Conservation (phyloP, 352 stramenopile genomes). For the Hyaloperonospora arabidopsidis region DNA sequence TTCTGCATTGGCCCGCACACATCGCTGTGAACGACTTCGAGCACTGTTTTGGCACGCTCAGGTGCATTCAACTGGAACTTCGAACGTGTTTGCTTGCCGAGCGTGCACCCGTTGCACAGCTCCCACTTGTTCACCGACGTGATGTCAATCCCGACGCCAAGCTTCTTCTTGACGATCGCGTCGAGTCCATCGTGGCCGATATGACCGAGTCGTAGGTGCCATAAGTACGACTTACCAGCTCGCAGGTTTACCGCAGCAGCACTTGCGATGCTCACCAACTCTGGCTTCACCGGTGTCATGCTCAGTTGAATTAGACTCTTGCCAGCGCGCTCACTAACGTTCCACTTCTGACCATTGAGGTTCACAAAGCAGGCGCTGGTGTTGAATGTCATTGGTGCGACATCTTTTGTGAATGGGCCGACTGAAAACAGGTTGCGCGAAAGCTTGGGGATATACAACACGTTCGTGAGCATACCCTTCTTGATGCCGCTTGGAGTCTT, state of each 20-base stretch:
- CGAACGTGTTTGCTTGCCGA: background rate
- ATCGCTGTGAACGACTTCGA: background rate
- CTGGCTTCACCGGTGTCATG: background rate
- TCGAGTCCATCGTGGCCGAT: background rate
- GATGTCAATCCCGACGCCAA: background rate
- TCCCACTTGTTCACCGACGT: background rate
- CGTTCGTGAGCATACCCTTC: background rate
- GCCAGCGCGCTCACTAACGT: background rate
- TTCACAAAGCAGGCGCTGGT: background rate
- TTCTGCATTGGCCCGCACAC: too few relatives aligned
- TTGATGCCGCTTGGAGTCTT: background rate
- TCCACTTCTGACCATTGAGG: background rate
- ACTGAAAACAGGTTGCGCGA: background rate
- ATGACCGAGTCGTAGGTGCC: background rate
- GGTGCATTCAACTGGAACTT: background rate
- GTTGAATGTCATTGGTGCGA: background rate
- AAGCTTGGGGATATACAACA: background rate
- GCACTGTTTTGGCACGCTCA: background rate
- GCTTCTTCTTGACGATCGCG: background rate
- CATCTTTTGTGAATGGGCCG: background rate
- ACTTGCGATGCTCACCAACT: background rate
- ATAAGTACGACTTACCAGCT: constrained; percentile 1
- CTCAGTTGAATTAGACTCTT: background rate
- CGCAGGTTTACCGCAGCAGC: background rate
- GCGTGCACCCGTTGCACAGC: background rate